phyloP scores from a whole-genome alignment of 2,329 filamentous ascomycete species.

The Gaeumannomyces sp. region DNA sequence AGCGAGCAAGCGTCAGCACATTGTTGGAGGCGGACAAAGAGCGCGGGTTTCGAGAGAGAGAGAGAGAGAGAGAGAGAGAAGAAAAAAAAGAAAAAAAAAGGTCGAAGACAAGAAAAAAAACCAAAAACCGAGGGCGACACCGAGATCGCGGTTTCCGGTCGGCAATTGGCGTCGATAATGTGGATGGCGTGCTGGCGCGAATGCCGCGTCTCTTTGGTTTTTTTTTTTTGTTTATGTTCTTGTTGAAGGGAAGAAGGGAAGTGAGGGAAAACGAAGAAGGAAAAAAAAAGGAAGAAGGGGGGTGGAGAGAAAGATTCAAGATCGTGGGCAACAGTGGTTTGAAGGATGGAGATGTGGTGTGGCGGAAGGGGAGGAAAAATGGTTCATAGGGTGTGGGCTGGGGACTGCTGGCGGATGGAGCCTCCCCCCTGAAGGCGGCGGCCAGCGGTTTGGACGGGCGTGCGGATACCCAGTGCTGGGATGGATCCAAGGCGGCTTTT shows the following conservation, averaged over 20 bases:
- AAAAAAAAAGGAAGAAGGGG: constrained; percentile 14
- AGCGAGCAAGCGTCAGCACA: neutral
- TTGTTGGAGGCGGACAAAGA: neutral
- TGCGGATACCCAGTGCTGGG: constrained; percentile 8
- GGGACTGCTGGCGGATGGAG: constrained; percentile 14
- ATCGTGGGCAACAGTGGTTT: neutral
- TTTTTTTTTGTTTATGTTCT: neutral
- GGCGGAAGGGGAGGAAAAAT: constrained; percentile 2
- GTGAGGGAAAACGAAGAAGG: constrained; percentile 14
- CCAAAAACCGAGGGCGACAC: neutral
- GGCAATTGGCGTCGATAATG: neutral
- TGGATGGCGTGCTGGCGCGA: neutral
- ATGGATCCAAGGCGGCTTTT: neutral
- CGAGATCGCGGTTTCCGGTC: neutral
- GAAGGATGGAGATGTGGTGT: neutral
- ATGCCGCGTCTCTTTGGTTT: neutral
- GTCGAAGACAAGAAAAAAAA: neutral
- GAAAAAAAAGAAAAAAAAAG: neutral
- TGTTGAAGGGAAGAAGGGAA: neutral
- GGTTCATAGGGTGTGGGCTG: constrained; percentile 11
- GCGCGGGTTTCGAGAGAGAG: neutral
- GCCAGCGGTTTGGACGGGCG: constrained; percentile 11
- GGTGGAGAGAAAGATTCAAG: constrained; percentile 12
- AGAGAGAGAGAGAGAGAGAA: no score
- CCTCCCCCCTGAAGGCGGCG: neutral